These are phyloP conservation scores for Metarhizium humberi DNA, from an alignment of 2,329 filamentous ascomycete species.

Conservation along the genomic window DNA sequence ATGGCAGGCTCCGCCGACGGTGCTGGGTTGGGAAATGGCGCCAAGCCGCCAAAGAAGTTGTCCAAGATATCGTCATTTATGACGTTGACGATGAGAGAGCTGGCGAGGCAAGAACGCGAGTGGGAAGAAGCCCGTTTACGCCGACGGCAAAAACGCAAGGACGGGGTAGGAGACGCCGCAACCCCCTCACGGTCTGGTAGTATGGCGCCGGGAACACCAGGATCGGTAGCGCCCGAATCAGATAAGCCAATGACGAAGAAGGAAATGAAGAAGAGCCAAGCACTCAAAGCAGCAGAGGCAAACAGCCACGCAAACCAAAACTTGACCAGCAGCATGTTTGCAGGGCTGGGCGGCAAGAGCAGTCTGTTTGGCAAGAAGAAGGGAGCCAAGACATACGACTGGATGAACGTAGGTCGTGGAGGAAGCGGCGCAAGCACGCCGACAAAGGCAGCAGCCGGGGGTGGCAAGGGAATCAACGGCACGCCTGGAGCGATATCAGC, in stretches of 20 bases:
- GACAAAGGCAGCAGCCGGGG: constrained; percentile 23
- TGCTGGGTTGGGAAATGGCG: constrained; percentile 24
- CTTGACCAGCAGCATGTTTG: constrained; percentile 67
- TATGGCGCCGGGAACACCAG: constrained; percentile 51
- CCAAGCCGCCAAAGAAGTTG: constrained; percentile 33
- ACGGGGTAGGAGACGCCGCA: constrained; percentile 43
- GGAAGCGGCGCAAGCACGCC: constrained; percentile 47
- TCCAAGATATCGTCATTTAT: constrained; percentile 41
- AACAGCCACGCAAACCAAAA: constrained; percentile 77
- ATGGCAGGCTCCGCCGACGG: constrained; percentile 32
- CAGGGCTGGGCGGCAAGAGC: constrained; percentile 53
- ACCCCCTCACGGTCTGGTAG: constrained; percentile 44
- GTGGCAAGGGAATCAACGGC: constrained; percentile 23
- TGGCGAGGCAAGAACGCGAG: constrained; percentile 57
- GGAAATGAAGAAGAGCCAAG: constrained; percentile 65
- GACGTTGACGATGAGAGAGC: constrained; percentile 46
- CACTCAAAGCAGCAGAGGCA: constrained; percentile 69
- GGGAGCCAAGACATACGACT: constrained; percentile 60
- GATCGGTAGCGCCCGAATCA: constrained; percentile 51
- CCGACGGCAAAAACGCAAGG: constrained; percentile 56
- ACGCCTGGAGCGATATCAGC: constrained; percentile 20
- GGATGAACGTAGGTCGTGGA: constrained; percentile 52
- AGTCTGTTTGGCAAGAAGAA: constrained; percentile 49
- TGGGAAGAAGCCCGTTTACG: constrained; percentile 63
- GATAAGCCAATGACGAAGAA: constrained; percentile 77